A percentile compares a stretch with the other conserved stretches of the same genome.
phyloP scores from a whole-genome alignment of 495 filamentous ascomycete genomes.

The Hypoxylon lenormandii region DNA sequence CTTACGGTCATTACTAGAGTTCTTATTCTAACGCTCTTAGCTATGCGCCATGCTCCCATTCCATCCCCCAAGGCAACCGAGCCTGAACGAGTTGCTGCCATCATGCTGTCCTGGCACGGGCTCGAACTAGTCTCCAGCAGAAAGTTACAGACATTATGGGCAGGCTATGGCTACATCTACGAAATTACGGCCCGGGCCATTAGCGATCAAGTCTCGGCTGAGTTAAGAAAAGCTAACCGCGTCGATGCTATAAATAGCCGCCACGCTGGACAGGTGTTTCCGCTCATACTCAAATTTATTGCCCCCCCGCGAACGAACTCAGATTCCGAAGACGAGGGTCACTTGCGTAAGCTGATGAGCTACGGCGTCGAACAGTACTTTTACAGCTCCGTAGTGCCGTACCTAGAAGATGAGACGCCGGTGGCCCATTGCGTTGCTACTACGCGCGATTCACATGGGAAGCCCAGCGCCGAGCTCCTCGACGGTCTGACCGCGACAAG shows the following conservation, averaged over 20 bases:
- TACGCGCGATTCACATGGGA: conserved; percentile 40
- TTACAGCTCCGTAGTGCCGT: conserved; percentile 54
- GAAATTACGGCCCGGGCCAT: conserved; percentile 50
- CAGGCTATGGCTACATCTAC: conserved; percentile 60
- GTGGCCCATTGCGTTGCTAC: conserved; percentile 51
- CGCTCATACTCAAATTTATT: conserved; percentile 59
- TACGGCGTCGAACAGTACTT: conserved; percentile 64
- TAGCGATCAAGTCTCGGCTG: conserved; percentile 18
- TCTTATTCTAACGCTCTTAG: conserved; percentile 4
- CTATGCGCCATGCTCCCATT: conserved; percentile 24
- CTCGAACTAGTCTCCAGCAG: conserved; percentile 48
- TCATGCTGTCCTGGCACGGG: conserved; percentile 46
- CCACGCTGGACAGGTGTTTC: conserved; percentile 6
- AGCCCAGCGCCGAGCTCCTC: conserved; percentile 45
- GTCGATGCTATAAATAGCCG: conserved; percentile 1
- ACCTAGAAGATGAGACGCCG: conserved; percentile 45
- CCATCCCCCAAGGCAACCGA: conserved; percentile 12
- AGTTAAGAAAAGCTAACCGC: conserved; percentile 26
- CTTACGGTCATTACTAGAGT: neutral
- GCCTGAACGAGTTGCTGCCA: conserved; percentile 41
- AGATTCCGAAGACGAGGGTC: conserved; percentile 52
- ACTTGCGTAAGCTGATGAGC: conserved; percentile 62
- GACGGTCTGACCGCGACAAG: conserved; percentile 50
- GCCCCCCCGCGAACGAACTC: conserved; percentile 44
- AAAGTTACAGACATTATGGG: conserved; percentile 57